Conservation (phyloP, 192 early-diverging fungal genomes). For the Diversispora epigaea region DNA sequence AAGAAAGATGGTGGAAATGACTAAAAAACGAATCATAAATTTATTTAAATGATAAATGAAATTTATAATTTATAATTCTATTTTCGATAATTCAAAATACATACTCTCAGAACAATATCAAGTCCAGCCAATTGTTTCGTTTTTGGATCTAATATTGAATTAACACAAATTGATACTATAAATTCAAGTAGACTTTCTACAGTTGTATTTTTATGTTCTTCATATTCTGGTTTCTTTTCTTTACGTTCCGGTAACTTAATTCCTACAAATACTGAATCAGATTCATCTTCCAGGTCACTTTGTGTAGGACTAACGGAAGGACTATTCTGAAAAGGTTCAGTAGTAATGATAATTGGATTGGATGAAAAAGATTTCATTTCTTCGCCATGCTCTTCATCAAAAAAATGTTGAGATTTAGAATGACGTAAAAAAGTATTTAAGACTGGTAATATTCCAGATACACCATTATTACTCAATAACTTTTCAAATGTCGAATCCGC, state of each 20-base stretch:
- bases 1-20: constrained; percentile 39
- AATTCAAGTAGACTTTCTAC: constrained; percentile 52
- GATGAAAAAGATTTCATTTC: constrained; percentile 26
- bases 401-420: not conserved
- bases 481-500: constrained; percentile 8
- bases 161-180: constrained; percentile 48
- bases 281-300: constrained; percentile 16
- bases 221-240: constrained; percentile 31
- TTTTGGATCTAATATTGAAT: constrained; percentile 49
- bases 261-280: constrained; percentile 25
- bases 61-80: not conserved
- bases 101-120: constrained; percentile 50
- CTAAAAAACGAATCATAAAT: constrained; percentile 17
- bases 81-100: not conserved
- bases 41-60: not conserved
- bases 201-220: constrained; percentile 33
- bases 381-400: constrained; percentile 30
- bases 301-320: not conserved
- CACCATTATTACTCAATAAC: constrained; percentile 12
- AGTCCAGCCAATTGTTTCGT: constrained; percentile 45
- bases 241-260: constrained; percentile 28
- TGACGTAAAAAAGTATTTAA: constrained; percentile 5
- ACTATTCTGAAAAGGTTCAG: not conserved
- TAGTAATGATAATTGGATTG: not conserved
- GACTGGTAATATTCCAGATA: not conserved